Evolutionary conservation across 176 grass and related monocot species (phyloP).

Genomic region (Lolium rigidum): DNA sequence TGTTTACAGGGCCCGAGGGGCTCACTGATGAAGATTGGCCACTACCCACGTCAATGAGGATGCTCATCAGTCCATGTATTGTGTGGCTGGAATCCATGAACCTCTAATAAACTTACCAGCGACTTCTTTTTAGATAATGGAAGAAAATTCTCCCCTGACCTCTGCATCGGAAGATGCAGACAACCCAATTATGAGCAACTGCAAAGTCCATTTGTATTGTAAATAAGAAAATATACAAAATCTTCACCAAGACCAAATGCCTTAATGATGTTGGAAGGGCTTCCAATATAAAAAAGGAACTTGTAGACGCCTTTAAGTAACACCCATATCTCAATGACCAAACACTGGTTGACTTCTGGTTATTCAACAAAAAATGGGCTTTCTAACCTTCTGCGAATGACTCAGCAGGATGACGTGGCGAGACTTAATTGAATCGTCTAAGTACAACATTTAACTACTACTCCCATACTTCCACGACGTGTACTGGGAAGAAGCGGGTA

Average conservation of each 20-base stretch:
- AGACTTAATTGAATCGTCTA: constrained; percentile 9
- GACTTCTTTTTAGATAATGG: not conserved
- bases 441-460: constrained; percentile 17
- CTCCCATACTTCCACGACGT: not conserved
- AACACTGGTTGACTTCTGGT: constrained; percentile 20
- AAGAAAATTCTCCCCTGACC: not conserved
- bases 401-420: not conserved
- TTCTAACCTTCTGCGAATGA: constrained; percentile 8
- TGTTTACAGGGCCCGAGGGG: constrained; percentile 40
- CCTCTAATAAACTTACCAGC: constrained; percentile 26
- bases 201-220: constrained; percentile 38
- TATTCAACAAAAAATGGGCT: constrained; percentile 33
- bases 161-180: not conserved
- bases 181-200: constrained; percentile 9
- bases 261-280: not conserved
- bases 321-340: constrained; percentile 28
- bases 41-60: constrained; percentile 38
- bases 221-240: constrained; percentile 25
- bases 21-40: constrained; percentile 47
- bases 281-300: constrained; percentile 24
- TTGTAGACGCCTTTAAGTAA: constrained; percentile 34
- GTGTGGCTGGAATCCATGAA: constrained; percentile 52
- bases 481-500: constrained; percentile 8
- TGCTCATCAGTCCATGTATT: constrained; percentile 33
- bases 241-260: constrained; percentile 22